A percentile compares a stretch with the other conserved stretches of the same genome.
phyloP scores from a whole-genome alignment of 257 asterid species.

The Fraxinus pennsylvanica region DNA sequence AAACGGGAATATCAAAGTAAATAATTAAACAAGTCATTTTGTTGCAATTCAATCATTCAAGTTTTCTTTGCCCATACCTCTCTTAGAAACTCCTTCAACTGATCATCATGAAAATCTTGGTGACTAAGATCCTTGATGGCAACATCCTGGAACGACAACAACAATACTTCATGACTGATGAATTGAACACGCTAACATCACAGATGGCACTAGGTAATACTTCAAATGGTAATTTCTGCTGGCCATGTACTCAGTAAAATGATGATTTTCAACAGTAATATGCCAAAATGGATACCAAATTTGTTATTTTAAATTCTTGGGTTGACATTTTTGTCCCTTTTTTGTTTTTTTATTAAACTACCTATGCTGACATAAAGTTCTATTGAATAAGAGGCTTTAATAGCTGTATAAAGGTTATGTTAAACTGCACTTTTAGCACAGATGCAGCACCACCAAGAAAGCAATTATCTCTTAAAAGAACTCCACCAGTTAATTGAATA shows the following conservation, averaged over 20 bases:
- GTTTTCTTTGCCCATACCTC: conserved; percentile 56
- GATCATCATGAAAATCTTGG: conserved; percentile 91
- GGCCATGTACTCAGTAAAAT: not conserved
- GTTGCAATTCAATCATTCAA: not conserved
- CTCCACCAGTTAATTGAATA: not conserved
- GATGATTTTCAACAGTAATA: not conserved
- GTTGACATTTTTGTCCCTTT: not conserved
- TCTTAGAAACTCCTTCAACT: conserved; percentile 81
- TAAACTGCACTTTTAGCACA: not conserved
- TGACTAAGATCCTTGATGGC: conserved; percentile 80
- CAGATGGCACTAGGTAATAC: not conserved
- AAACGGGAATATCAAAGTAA: not conserved
- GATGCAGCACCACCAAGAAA: not conserved
- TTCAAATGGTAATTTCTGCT: not conserved
- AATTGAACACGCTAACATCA: not conserved
- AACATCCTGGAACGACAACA: conserved; percentile 66
- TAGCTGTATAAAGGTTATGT: not conserved
- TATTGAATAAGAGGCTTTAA: conserved; percentile 1
- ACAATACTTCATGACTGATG: not conserved
- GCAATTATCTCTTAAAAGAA: conserved; percentile 9
- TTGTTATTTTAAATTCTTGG: not conserved
- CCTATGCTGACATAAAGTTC: not conserved
- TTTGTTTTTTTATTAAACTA: conserved; percentile 1
- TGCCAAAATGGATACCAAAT: not conserved
- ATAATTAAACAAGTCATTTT: not conserved